Percentiles rank a stretch among this genome's conserved stretches.
phyloP scores from a whole-genome alignment of 768 basidiomycete species.

The Boletus rubescentipes region DNA sequence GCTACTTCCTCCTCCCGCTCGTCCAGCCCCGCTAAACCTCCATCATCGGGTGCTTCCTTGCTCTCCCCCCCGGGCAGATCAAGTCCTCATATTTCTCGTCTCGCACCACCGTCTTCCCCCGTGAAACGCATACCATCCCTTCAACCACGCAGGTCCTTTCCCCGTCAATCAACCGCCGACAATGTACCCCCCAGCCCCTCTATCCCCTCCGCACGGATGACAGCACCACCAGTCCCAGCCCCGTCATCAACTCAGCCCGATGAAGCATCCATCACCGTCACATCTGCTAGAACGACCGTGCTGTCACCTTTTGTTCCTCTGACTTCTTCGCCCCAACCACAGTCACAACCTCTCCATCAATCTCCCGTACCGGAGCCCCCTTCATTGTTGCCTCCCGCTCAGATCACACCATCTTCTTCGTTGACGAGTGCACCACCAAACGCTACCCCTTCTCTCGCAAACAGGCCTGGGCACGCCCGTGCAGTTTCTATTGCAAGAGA shows the following conservation, averaged over 20 bases:
- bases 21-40: slow-evolving; percentile 58
- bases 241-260: slow-evolving; percentile 21
- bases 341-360: slow-evolving; percentile 20
- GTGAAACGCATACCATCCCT: slow-evolving; percentile 53
- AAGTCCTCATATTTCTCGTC: slow-evolving; percentile 28
- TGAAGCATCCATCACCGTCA: slow-evolving; percentile 13
- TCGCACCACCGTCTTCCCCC: slow-evolving; percentile 48
- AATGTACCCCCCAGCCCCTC: slow-evolving; percentile 32
- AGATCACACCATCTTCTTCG: slow-evolving; percentile 18
- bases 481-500: slow-evolving; percentile 23
- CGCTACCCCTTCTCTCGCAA: slow-evolving; percentile 2
- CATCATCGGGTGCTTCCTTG: slow-evolving; percentile 21
- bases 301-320: slow-evolving; percentile 37
- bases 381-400: slow-evolving; percentile 11
- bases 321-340: slow-evolving; percentile 33
- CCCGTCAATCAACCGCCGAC: slow-evolving; percentile 42
- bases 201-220: slow-evolving; percentile 23
- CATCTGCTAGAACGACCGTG: slow-evolving; percentile 37
- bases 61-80: slow-evolving; percentile 30
- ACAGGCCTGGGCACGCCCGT: slow-evolving; percentile 11
- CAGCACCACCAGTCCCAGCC: slow-evolving; percentile 19
- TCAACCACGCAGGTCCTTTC: slow-evolving; percentile 51
- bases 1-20: slow-evolving; percentile 56
- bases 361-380: slow-evolving; percentile 15
- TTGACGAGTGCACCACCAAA: slow-evolving; percentile 6